Conservation (phyloP, 805 yeast species). For the Candida coleopterorum region DNA sequence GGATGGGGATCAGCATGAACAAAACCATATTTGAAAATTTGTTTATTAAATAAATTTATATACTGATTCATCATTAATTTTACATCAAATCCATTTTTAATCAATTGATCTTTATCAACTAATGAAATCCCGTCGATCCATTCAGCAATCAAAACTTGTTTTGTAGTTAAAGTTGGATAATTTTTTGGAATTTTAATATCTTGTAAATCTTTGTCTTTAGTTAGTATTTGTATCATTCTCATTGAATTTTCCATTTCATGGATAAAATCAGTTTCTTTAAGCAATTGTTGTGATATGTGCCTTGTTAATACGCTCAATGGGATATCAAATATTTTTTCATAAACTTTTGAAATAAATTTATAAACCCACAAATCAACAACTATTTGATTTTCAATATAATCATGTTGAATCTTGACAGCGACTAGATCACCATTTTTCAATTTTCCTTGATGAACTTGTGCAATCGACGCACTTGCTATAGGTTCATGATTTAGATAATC, state of each 20-base stretch:
- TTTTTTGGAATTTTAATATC: constrained; percentile 54
- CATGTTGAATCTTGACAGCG: constrained; percentile 66
- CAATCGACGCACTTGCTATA: constrained; percentile 71
- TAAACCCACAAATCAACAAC: constrained; percentile 59
- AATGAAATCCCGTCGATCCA: constrained; percentile 74
- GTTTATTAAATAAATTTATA: constrained; percentile 48
- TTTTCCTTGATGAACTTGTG: constrained; percentile 60
- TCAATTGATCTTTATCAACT: constrained; percentile 40
- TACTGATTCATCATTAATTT: constrained; percentile 45
- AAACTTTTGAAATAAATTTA: constrained; percentile 45
- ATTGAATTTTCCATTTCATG: constrained; percentile 53
- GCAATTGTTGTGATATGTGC: constrained; percentile 54
- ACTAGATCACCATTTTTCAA: constrained; percentile 47
- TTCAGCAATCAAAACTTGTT: constrained; percentile 57
- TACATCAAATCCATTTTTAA: constrained; percentile 34
- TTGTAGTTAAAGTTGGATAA: constrained; percentile 42
- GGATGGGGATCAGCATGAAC: constrained; percentile 81
- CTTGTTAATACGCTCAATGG: constrained; percentile 55
- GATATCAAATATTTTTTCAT: constrained; percentile 56
- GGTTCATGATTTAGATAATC: constrained; percentile 49
- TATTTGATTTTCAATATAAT: constrained; percentile 56
- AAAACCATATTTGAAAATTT: constrained; percentile 61
- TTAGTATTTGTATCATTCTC: constrained; percentile 32
- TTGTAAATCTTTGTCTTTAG: constrained; percentile 36
- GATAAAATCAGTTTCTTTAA: constrained; percentile 57